A percentile compares a stretch with the other conserved stretches of the same genome.
phyloP scores from a whole-genome alignment of 2,329 filamentous ascomycete genomes.

The Rhexocercosporidium sp. region DNA sequence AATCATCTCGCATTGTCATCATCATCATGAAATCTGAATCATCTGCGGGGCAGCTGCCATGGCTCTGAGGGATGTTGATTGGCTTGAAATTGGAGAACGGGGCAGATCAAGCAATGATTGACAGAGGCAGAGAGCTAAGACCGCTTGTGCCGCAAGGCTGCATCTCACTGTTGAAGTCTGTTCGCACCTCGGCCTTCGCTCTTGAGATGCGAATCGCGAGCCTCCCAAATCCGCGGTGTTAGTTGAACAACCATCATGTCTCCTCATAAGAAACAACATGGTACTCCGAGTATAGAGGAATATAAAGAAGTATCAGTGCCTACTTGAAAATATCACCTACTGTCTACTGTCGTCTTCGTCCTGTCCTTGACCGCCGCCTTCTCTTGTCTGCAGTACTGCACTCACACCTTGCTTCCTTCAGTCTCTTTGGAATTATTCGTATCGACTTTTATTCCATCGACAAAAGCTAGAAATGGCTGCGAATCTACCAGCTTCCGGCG shows the following conservation, averaged over 20 bases:
- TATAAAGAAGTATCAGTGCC: neutral
- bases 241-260: neutral
- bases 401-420: neutral
- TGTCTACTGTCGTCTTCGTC: neutral
- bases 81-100: neutral
- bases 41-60: neutral
- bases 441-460: neutral
- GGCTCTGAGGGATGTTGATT: neutral
- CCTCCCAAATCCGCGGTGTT: neutral
- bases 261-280: neutral
- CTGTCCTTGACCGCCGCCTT: too few relatives aligned
- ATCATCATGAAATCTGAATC: neutral
- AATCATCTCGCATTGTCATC: too few relatives aligned
- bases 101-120: neutral
- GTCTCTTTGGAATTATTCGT: neutral
- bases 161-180: neutral
- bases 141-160: neutral
- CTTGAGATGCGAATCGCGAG: neutral
- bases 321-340: neutral
- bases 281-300: neutral
- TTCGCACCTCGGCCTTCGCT: slow-evolving; percentile 4
- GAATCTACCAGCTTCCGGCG: neutral
- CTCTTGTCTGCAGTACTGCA: neutral
- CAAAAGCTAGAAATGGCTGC: neutral
- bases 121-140: neutral